phyloP scores from a whole-genome alignment of 2,329 filamentous ascomycete genomes.

The Chaetomiaceae sp. region DNA sequence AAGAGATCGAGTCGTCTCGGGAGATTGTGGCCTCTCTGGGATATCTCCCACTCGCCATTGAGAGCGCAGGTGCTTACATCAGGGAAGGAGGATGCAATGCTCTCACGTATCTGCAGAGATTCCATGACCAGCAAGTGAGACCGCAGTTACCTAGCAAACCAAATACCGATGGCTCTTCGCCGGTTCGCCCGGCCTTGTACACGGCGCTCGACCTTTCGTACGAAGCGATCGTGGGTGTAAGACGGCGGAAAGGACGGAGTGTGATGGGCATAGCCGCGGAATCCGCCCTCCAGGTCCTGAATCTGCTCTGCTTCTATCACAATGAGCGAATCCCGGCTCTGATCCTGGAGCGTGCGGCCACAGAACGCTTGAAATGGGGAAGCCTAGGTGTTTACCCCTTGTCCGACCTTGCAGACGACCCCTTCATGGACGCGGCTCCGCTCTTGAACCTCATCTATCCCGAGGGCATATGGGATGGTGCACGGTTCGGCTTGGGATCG shows the following conservation, averaged over 20 bases:
- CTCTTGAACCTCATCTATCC: background rate
- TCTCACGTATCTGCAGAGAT: background rate
- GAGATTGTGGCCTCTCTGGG: conserved; percentile 25
- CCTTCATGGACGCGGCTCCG: background rate
- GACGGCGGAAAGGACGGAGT: background rate
- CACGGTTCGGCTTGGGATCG: background rate
- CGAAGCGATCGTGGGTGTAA: background rate
- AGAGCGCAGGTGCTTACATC: conserved; percentile 26
- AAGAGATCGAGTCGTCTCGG: conserved; percentile 2
- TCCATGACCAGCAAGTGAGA: background rate
- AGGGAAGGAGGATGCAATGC: conserved; percentile 8
- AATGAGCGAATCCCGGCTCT: background rate
- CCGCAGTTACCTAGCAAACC: background rate
- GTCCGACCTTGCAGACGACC: background rate
- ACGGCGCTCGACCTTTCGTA: conserved; percentile 10
- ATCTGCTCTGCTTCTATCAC: conserved; percentile 12
- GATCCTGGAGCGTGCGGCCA: background rate
- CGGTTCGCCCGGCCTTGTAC: conserved; percentile 2
- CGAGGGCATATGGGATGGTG: background rate
- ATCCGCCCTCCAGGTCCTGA: background rate
- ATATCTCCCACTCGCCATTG: conserved; percentile 29
- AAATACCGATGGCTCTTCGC: background rate
- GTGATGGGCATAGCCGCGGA: background rate
- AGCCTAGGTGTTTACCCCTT: background rate
- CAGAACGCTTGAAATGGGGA: background rate